These are phyloP conservation scores for Luzula sylvatica DNA, from an alignment of 176 grass and related monocot species.

Conservation along the genomic window DNA sequence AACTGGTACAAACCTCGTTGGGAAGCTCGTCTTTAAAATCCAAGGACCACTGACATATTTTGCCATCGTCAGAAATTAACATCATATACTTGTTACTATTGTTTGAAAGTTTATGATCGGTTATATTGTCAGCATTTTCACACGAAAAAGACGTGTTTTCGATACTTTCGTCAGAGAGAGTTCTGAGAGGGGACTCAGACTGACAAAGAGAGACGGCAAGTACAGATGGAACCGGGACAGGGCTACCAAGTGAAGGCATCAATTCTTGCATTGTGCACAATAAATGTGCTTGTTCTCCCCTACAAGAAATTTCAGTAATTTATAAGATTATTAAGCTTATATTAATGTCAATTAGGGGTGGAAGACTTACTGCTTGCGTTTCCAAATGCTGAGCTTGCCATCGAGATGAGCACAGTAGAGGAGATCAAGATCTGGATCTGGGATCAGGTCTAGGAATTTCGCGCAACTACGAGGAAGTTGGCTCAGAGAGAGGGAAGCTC, in stretches of 20 bases:
- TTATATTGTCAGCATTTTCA: neutral
- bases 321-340: slow-evolving; percentile 1
- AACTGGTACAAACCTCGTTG: slow-evolving; percentile 9
- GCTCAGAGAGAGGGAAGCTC: slow-evolving; percentile 45
- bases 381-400: slow-evolving; percentile 90
- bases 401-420: slow-evolving; percentile 81
- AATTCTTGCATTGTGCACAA: slow-evolving; percentile 79
- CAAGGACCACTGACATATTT: slow-evolving; percentile 89
- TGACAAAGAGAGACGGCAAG: slow-evolving; percentile 75
- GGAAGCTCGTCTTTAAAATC: slow-evolving; percentile 46
- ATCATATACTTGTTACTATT: slow-evolving; percentile 37
- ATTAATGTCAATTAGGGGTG: neutral
- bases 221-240: slow-evolving; percentile 57
- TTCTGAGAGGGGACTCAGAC: slow-evolving; percentile 69
- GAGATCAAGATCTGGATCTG: slow-evolving; percentile 59
- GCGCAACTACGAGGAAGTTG: slow-evolving; percentile 54
- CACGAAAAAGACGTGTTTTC: slow-evolving; percentile 30
- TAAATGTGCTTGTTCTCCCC: slow-evolving; percentile 75
- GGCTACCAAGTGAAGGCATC: slow-evolving; percentile 86
- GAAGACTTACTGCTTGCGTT: slow-evolving; percentile 52
- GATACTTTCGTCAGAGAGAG: slow-evolving; percentile 24
- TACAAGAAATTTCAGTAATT: slow-evolving; percentile 19
- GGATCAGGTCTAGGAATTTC: slow-evolving; percentile 75
- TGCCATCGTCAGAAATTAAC: slow-evolving; percentile 86
- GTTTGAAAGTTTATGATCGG: slow-evolving; percentile 3